Conservation (phyloP, 768 basidiomycete genomes). For the Lentinula sp. region DNA sequence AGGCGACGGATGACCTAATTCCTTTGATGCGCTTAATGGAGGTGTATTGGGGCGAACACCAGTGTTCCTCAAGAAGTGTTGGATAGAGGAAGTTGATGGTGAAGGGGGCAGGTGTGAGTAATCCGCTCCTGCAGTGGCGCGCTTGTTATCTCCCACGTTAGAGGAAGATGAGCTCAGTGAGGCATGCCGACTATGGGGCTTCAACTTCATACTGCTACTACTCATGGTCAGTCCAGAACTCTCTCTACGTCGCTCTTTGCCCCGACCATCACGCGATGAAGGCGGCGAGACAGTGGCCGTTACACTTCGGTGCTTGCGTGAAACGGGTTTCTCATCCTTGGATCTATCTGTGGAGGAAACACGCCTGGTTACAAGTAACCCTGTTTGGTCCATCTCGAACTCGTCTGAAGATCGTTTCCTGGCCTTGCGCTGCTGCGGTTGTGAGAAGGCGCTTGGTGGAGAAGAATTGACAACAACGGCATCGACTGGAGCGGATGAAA, state of each 20-base stretch:
- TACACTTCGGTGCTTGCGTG: conserved; percentile 70
- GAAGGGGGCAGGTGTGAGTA: conserved; percentile 90
- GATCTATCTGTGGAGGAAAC: conserved; percentile 16
- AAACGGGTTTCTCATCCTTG: conserved; percentile 37
- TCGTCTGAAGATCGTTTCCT: conserved; percentile 79
- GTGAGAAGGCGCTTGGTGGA: conserved; percentile 62
- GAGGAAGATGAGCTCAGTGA: conserved; percentile 68
- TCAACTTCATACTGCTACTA: conserved; percentile 24
- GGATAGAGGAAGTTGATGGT: conserved; percentile 85
- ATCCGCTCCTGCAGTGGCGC: conserved; percentile 58
- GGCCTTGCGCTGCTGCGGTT: conserved; percentile 45
- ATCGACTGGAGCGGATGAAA: conserved; percentile 22
- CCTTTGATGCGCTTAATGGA: conserved; percentile 35
- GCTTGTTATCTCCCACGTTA: conserved; percentile 39
- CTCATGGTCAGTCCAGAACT: conserved; percentile 40
- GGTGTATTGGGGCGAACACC: conserved; percentile 34
- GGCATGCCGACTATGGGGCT: conserved; percentile 57
- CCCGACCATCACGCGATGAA: conserved; percentile 36
- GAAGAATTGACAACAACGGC: conserved; percentile 22
- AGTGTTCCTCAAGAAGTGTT: conserved; percentile 68
- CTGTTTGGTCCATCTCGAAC: conserved; percentile 73
- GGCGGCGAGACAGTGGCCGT: conserved; percentile 40
- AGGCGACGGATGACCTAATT: conserved; percentile 40
- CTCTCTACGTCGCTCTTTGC: conserved; percentile 51
- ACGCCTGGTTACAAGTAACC: conserved; percentile 51